phyloP scores from a whole-genome alignment of 768 basidiomycete species.

The Sporobolomyces phaffii region DNA sequence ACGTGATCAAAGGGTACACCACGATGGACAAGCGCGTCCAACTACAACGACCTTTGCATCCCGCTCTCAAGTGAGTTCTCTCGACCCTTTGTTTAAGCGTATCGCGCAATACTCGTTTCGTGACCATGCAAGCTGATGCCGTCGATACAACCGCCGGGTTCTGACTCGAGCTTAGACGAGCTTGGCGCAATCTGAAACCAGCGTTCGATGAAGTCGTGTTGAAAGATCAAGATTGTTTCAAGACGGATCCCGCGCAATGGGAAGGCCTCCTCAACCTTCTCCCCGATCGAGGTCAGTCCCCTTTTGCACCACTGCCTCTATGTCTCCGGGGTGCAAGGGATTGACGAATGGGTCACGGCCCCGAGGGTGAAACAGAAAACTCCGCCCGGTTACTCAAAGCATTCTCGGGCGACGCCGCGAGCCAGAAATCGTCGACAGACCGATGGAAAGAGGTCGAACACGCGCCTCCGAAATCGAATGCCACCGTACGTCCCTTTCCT shows the following conservation, averaged over 20 bases:
- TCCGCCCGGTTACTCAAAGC: slow-evolving; percentile 53
- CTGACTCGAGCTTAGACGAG: not conserved
- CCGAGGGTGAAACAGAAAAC: slow-evolving; percentile 44
- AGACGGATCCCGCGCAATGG: slow-evolving; percentile 59
- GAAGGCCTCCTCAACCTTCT: slow-evolving; percentile 68
- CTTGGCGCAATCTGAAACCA: slow-evolving; percentile 47
- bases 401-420: slow-evolving; percentile 57
- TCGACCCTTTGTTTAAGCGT: not conserved
- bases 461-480: not conserved
- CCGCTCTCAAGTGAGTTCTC: slow-evolving; percentile 61
- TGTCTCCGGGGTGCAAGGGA: not conserved
- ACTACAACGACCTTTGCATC: slow-evolving; percentile 61
- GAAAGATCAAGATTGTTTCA: slow-evolving; percentile 76
- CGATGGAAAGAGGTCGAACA: slow-evolving; percentile 65
- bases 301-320: too few relatives aligned
- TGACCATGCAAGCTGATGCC: too few relatives aligned
- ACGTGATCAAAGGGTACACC: slow-evolving; percentile 72
- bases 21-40: slow-evolving; percentile 78
- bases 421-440: slow-evolving; percentile 53
- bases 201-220: slow-evolving; percentile 66
- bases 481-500: not conserved
- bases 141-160: too few relatives aligned
- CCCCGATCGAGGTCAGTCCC: slow-evolving; percentile 55
- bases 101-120: too few relatives aligned
- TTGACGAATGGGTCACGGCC: not conserved